Base-by-base conservation (phyloP, 2,329 filamentous ascomycete species). In the Apiospora phragmitis region DNA sequence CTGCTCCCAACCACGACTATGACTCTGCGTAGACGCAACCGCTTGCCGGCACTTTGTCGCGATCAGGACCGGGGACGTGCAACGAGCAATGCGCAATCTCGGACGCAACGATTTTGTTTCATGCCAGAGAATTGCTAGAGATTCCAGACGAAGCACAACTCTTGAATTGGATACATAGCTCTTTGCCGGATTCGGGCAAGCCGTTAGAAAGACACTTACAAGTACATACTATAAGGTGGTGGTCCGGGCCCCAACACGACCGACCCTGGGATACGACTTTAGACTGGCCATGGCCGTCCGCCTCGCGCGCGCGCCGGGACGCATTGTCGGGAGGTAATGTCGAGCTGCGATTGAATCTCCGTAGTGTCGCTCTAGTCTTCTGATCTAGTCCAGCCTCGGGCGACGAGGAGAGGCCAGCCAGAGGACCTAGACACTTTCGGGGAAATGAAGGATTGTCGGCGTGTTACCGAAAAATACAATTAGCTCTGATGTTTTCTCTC, bases 251-350 rank as follows among this genome's bases (percentile, higher is more conserved):
- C 55, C 29, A 32, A 62, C 55, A 35, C 29, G 32, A 21, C 55
- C 55, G 55, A 38, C 21, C 4, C 55, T 62, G 18, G 55, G 12
- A 62, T 62, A 7, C 55, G 32, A 38, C 32, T 8, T 38, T 62
- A 62, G 32, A 16, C 55, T 38, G 55, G 11, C 21, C 55, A 38
- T 38, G 55, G 29, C 55, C 38, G 32, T 32, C 32, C 18, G 55
- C 55, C 55, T 62, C 55, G 51, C 51, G 51, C 51, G 55, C 55
- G 55, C 55, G 55, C 55, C 55, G 55, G 55, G 29, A 38, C 55
- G 55, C 55, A 62, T 62, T 62, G 55, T 38, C 55, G 55, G 55
- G 18, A 38, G 55, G 55, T 38, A 62, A 62, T 62, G 55, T 62
- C 55, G 55, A 62, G 18, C 32, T 62, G 32, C 55, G 3, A 62